Conservation (phyloP, 345 rosid species). For the Carallia brachiata region DNA sequence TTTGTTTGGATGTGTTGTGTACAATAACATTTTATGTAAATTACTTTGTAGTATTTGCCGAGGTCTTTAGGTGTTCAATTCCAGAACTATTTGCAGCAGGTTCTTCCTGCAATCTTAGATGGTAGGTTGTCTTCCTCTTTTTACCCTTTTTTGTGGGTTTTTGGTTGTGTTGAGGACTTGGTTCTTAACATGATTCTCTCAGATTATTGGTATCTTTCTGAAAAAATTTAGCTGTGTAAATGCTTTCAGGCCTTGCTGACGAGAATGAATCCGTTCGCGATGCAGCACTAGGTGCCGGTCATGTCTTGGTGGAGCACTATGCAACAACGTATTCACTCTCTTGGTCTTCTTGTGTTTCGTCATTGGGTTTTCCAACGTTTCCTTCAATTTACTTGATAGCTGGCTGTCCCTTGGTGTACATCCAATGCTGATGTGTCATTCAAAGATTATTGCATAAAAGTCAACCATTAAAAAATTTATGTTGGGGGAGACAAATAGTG, state of each 20-base stretch:
- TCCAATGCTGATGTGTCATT: too few relatives aligned
- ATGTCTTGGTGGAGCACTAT: conserved; percentile 95
- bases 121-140: conserved; percentile 42
- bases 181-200: not conserved
- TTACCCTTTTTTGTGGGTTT: not conserved
- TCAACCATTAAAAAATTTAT: too few relatives aligned
- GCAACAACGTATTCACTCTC: conserved; percentile 67
- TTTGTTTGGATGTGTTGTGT: not conserved
- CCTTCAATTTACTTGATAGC: too few relatives aligned
- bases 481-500: too few relatives aligned
- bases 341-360: not conserved
- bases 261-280: conserved; percentile 99
- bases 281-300: conserved; percentile 98
- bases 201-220: not conserved
- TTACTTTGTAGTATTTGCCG: conserved; percentile 70
- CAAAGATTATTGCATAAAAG: too few relatives aligned
- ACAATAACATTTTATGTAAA: conserved; percentile 4
- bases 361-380: not conserved
- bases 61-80: conserved; percentile 92
- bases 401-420: too few relatives aligned
- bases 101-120: conserved; percentile 92
- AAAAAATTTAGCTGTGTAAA: conserved; percentile 18
- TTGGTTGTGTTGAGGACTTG: conserved; percentile 8
- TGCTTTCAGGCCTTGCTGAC: conserved; percentile 84
- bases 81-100: conserved; percentile 92